A percentile compares a stretch with the other conserved stretches of the same genome.
Evolutionary conservation across 1,284 basidiomycete genomes (phyloP).

Genomic region (Leccinum subatratum): DNA sequence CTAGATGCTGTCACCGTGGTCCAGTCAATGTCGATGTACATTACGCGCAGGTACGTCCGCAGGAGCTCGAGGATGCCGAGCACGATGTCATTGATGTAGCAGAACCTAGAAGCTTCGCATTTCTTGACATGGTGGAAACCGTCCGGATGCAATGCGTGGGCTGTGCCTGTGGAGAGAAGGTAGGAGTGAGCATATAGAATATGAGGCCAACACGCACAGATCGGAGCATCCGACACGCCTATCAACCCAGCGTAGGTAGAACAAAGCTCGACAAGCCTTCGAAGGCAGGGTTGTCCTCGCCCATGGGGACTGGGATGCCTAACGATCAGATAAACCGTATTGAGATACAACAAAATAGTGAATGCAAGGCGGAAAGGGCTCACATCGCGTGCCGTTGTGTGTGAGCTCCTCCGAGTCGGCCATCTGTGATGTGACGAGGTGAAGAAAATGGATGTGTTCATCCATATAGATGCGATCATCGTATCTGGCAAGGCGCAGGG

Average conservation of each 20-base stretch:
- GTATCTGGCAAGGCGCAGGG: conserved; percentile 47
- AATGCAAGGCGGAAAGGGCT: neutral
- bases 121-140: conserved; percentile 99
- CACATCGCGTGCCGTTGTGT: conserved; percentile 74
- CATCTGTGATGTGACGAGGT: conserved; percentile 85
- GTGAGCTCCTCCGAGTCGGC: conserved; percentile 81
- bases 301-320: conserved; percentile 63
- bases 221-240: conserved; percentile 38
- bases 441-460: conserved; percentile 92
- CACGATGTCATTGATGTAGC: conserved; percentile 97
- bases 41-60: conserved; percentile 65
- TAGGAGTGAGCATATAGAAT: neutral
- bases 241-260: conserved; percentile 93
- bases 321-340: conserved; percentile 9
- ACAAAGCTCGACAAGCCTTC: conserved; percentile 96
- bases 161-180: conserved; percentile 54
- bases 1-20: conserved; percentile 98
- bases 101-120: conserved; percentile 92
- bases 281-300: conserved; percentile 95
- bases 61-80: conserved; percentile 86
- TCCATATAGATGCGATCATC: conserved; percentile 97
- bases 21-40: conserved; percentile 97
- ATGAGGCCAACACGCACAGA: neutral
- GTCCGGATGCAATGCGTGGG: conserved; percentile 73
- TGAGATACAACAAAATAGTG: neutral